These are phyloP conservation scores for Naganishia cerealis DNA, from an alignment of 1,284 basidiomycete species.

Conservation along the genomic window DNA sequence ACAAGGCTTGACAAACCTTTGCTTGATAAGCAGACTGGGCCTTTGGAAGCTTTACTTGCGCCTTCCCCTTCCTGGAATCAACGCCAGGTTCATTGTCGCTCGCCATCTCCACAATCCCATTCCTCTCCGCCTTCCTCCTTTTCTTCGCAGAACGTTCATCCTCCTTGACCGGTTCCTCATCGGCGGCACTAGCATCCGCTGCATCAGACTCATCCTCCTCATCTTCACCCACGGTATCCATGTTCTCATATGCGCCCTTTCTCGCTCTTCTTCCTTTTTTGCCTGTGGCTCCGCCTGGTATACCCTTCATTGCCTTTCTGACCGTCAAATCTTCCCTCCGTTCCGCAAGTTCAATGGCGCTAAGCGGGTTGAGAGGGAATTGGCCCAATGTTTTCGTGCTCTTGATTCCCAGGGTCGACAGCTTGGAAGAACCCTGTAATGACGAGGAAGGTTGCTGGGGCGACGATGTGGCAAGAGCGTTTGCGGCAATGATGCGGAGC, in stretches of 20 bases:
- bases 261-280: slow-evolving; percentile 55
- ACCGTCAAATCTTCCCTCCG: slow-evolving; percentile 73
- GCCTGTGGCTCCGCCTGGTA: slow-evolving; percentile 53
- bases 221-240: slow-evolving; percentile 65
- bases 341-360: slow-evolving; percentile 63
- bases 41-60: slow-evolving; percentile 16
- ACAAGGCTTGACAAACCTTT: not conserved
- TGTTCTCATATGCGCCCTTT: slow-evolving; percentile 62
- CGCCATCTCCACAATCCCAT: slow-evolving; percentile 27
- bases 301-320: slow-evolving; percentile 62
- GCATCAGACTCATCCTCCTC: slow-evolving; percentile 53
- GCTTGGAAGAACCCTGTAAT: not conserved
- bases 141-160: slow-evolving; percentile 63
- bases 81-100: not conserved
- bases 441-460: slow-evolving; percentile 1
- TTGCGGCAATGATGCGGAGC: slow-evolving; percentile 35
- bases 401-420: slow-evolving; percentile 23
- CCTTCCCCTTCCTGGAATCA: slow-evolving; percentile 36
- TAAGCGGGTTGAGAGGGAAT: slow-evolving; percentile 48
- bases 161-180: slow-evolving; percentile 23
- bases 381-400: slow-evolving; percentile 40
- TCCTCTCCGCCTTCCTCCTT: slow-evolving; percentile 69
- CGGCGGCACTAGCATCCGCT: slow-evolving; percentile 53
- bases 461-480: slow-evolving; percentile 20
- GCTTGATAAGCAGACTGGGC: not conserved